Base-by-base conservation (phyloP, 2,329 filamentous ascomycete species). In the Sclerotinia nivalis region DNA sequence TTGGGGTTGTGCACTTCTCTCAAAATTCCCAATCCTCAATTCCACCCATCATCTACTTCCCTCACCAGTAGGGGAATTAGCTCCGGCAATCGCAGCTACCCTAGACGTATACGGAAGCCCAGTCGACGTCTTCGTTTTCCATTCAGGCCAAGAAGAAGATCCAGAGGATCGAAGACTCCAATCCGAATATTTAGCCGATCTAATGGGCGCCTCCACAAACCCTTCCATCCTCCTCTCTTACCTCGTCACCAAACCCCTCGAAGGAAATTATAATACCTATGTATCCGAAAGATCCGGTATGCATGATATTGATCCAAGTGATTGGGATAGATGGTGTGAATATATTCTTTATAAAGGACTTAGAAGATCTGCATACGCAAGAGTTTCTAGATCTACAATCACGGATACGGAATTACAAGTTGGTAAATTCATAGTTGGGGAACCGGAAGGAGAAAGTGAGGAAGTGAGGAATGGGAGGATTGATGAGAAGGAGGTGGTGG, bases 241-340 rank as follows among this genome's bases (percentile, higher is more conserved):
- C 80, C 88, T 99, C 0, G 96, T 99, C 58, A 97, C 93, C 31
- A 93, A 91, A 80, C 96, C 96, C 0, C 85, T 91, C 8, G 84
- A 97, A 82, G 96, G 96, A 72, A 99, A 99, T 79, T 99, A 99
- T 83, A 95, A 98, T 79, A 97, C 90, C 0, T 98, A 97, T 76
- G 96, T 98, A 34, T 93, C 93, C 69, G 86, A 93, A 67, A 83
- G 84, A 70, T 97, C 92, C 70, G 93, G 93, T 13, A 99, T 99
- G 96, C 89, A 92, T 77, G 96, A 99, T 77, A 96, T 99, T 64
- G 96, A 99, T 77, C 87, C 90, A 0, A 89, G 85, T 4, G 96
- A 99, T 79, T 97, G 93, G 93, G 96, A 99, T 80, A 86, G 96
- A 69, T 99, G 96, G 96, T 99, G 96, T 83, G 95, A 99, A 83